Evolutionary conservation across 1,284 basidiomycete species (phyloP).

Genomic region (Ceratobasidium sp.): DNA sequence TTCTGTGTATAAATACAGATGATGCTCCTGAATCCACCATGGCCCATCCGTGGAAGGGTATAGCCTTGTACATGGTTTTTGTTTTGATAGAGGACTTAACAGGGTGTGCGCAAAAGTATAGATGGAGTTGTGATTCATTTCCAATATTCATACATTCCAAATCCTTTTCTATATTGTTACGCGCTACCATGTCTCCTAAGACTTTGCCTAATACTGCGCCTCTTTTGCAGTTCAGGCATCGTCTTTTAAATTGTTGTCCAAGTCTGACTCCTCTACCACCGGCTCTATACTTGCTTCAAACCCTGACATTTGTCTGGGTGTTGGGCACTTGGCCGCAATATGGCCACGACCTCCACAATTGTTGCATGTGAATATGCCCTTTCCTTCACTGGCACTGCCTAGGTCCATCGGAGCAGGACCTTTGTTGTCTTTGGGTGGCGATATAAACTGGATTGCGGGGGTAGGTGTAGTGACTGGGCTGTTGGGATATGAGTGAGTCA

Average conservation of each 20-base stretch:
- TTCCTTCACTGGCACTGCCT: too few relatives aligned
- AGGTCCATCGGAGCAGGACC: not conserved
- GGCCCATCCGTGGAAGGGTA: not conserved
- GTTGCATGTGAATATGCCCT: too few relatives aligned
- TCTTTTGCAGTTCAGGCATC: not conserved
- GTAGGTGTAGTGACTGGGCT: too few relatives aligned
- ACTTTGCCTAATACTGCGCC: not conserved
- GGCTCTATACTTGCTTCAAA: too few relatives aligned
- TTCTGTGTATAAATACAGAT: slow-evolving; percentile 18
- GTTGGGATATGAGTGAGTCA: too few relatives aligned
- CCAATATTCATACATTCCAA: too few relatives aligned
- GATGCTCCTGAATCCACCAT: too few relatives aligned
- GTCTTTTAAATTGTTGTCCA: not conserved
- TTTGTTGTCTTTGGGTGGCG: too few relatives aligned
- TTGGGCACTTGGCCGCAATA: not conserved
- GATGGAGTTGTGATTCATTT: not conserved
- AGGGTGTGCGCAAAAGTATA: not conserved
- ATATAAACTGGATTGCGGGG: too few relatives aligned
- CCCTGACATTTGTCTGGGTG: too few relatives aligned
- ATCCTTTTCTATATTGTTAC: not conserved
- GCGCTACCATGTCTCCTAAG: not conserved
- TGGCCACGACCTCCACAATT: not conserved
- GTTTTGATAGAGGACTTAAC: not conserved
- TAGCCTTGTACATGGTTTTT: not conserved
- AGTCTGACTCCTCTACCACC: not conserved